phyloP scores from a whole-genome alignment of 2,329 filamentous ascomycete species.

The Aspergillus eucalypticola region DNA sequence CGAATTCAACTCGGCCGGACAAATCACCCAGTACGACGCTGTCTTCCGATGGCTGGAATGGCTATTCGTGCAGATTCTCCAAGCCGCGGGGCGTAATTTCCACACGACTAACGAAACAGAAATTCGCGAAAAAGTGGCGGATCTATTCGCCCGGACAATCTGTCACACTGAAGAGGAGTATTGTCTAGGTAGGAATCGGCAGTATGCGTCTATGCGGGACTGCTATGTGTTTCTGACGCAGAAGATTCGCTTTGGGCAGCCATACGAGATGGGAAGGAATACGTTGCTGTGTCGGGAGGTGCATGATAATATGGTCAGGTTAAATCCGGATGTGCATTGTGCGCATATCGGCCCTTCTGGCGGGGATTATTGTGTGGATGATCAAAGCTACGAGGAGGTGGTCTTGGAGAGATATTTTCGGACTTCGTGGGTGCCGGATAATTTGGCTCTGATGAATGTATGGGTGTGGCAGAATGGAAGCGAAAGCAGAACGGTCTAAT shows the following conservation, averaged over 20 bases:
- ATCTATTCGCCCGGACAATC: slow-evolving; percentile 21
- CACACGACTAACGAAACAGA: slow-evolving; percentile 16
- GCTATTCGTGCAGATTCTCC: slow-evolving; percentile 5
- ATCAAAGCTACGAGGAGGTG: slow-evolving; percentile 25
- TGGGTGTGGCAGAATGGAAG: slow-evolving; percentile 13
- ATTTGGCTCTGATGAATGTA: slow-evolving; percentile 22
- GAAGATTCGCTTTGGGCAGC: slow-evolving; percentile 25
- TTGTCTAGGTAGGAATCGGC: slow-evolving; percentile 23
- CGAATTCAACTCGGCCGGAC: slow-evolving; percentile 12
- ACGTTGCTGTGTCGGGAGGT: slow-evolving; percentile 32
- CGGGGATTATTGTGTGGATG: slow-evolving; percentile 31
- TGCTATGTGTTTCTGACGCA: slow-evolving; percentile 25
- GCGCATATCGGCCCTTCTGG: slow-evolving; percentile 30
- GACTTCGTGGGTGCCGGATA: slow-evolving; percentile 27
- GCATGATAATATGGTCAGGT: slow-evolving; percentile 32
- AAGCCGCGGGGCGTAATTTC: slow-evolving; percentile 17
- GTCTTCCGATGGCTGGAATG: slow-evolving; percentile 24
- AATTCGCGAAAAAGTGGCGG: not conserved
- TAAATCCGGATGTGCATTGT: slow-evolving; percentile 29
- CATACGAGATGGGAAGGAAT: slow-evolving; percentile 27
- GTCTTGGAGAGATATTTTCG: slow-evolving; percentile 28
- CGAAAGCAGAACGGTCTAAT: too few species aligned
- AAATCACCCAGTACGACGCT: slow-evolving; percentile 22
- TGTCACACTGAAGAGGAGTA: slow-evolving; percentile 23
- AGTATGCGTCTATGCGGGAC: slow-evolving; percentile 20